Percentiles rank a stretch among this genome's conserved stretches.
Conservation (phyloP, 148 eudicot species). For the Vaccinium corymbosum region DNA sequence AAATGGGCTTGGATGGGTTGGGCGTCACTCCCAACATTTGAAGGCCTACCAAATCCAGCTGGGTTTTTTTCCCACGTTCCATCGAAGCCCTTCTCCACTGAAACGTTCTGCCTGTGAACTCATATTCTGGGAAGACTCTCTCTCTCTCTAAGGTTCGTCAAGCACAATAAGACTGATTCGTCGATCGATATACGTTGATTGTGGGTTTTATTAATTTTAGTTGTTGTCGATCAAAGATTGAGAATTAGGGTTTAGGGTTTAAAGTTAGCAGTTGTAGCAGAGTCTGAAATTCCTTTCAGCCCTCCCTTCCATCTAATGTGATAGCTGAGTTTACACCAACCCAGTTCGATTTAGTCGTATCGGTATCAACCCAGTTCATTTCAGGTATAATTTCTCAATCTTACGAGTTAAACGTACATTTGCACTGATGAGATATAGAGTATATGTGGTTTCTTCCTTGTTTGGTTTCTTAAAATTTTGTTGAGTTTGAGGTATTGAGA, state of each 20-base stretch:
- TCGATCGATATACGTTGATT: neutral
- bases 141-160: neutral
- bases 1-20: too few relatives aligned
- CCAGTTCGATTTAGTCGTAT: too few relatives aligned
- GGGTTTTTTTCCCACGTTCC: neutral
- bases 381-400: neutral
- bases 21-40: too few relatives aligned
- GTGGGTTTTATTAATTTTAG: neutral
- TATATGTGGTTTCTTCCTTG: neutral
- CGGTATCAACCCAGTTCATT: neutral
- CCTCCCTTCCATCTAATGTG: neutral
- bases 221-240: neutral
- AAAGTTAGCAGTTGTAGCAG: neutral
- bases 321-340: too few relatives aligned
- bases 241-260: neutral
- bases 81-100: neutral
- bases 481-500: too few relatives aligned
- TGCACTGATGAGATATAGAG: neutral
- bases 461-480: too few relatives aligned
- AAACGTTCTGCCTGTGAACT: too few relatives aligned
- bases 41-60: neutral
- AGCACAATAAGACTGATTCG: too few relatives aligned
- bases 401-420: neutral
- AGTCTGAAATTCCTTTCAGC: neutral
- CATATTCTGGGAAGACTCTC: neutral